phyloP scores from a whole-genome alignment of 805 yeast species.

The Candida pseudoglaebosa region DNA sequence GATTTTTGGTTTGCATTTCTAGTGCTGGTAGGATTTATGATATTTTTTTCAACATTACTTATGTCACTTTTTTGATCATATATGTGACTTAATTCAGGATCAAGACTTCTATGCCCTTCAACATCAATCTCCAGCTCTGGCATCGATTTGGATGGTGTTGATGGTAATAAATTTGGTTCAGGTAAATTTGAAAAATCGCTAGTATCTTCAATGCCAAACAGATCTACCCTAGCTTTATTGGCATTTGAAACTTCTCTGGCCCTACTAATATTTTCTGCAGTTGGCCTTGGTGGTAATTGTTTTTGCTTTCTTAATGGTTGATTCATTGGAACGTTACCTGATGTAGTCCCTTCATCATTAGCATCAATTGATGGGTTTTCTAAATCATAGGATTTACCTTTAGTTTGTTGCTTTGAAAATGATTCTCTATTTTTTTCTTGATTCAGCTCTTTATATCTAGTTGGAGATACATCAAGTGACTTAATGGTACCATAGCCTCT shows the following conservation, averaged over 20 bases:
- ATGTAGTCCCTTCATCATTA: too few relatives aligned
- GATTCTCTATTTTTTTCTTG: too few relatives aligned
- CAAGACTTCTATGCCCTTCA: neutral
- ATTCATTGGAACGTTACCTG: neutral
- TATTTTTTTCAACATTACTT: neutral
- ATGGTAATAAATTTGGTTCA: neutral
- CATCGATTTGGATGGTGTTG: neutral
- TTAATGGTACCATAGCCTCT: too few relatives aligned
- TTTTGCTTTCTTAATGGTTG: constrained; percentile 2
- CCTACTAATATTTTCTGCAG: constrained; percentile 18
- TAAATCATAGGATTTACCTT: too few relatives aligned
- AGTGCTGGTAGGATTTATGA: neutral
- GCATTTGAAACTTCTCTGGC: constrained; percentile 21
- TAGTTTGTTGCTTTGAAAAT: too few relatives aligned
- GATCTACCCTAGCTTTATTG: constrained; percentile 1
- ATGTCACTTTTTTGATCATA: neutral
- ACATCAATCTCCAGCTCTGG: constrained; percentile 3
- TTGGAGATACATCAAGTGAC: too few relatives aligned
- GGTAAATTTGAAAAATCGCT: constrained; percentile 1
- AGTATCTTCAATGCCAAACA: constrained; percentile 4
- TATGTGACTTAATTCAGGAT: neutral
- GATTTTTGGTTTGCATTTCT: constrained; percentile 4
- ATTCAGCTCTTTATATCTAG: too few relatives aligned
- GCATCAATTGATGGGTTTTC: too few relatives aligned
- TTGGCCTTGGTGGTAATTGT: constrained; percentile 24